Evolutionary conservation across 768 basidiomycete genomes (phyloP).

Genomic region (Stropharia rugosoannulata): DNA sequence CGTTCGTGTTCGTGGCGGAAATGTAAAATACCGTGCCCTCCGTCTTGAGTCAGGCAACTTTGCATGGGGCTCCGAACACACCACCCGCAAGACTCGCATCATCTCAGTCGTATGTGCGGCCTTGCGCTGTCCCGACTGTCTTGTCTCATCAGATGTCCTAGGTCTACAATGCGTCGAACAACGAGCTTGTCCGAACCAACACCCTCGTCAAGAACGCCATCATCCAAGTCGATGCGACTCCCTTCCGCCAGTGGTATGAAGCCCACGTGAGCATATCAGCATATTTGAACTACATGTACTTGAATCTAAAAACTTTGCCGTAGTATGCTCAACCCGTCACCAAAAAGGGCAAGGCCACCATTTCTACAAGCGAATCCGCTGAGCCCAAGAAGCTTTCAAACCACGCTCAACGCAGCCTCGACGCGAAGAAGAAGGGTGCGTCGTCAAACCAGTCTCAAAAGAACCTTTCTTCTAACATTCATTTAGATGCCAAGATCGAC

Average conservation of each 20-base stretch:
- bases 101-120: slow-evolving; percentile 82
- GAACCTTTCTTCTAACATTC: background rate
- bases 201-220: slow-evolving; percentile 97
- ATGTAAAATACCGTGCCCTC: slow-evolving; percentile 92
- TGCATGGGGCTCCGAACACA: slow-evolving; percentile 96
- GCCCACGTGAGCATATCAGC: slow-evolving; percentile 84
- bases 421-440: slow-evolving; percentile 89
- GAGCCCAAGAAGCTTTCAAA: slow-evolving; percentile 82
- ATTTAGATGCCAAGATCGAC: slow-evolving; percentile 86
- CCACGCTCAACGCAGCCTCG: slow-evolving; percentile 84
- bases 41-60: slow-evolving; percentile 98
- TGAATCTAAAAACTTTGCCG: slow-evolving; percentile 6
- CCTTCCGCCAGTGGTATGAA: slow-evolving; percentile 99
- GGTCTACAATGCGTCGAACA: slow-evolving; percentile 99
- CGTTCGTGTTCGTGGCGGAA: slow-evolving; percentile 95
- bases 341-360: slow-evolving; percentile 77
- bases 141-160: slow-evolving; percentile 25
- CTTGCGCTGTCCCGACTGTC: background rate
- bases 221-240: slow-evolving; percentile 97
- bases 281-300: background rate
- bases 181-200: slow-evolving; percentile 99
- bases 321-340: slow-evolving; percentile 96
- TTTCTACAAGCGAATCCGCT: slow-evolving; percentile 42
- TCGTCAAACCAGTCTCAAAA: background rate
- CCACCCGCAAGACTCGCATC: slow-evolving; percentile 94